A percentile compares a stretch with the other conserved stretches of the same genome.
These are phyloP conservation scores for Auricularia sp. DNA, from an alignment of 768 basidiomycete species.

Conservation along the genomic window DNA sequence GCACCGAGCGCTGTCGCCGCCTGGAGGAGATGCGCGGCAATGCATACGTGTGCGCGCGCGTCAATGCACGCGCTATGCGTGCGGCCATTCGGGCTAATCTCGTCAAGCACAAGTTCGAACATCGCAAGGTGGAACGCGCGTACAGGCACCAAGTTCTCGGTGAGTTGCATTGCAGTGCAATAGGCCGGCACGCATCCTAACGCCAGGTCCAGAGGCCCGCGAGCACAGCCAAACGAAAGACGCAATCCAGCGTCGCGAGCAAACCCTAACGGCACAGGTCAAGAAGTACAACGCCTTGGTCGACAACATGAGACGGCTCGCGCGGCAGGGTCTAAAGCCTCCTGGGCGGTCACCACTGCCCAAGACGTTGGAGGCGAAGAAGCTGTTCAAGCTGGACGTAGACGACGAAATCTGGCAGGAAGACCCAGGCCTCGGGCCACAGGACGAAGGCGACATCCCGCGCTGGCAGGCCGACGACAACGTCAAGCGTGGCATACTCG, in stretches of 20 bases:
- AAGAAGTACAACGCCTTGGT: neutral
- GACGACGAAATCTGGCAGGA: slow-evolving; percentile 1
- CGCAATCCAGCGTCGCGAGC: neutral
- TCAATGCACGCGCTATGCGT: neutral
- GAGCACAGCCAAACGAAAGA: neutral
- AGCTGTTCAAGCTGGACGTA: slow-evolving; percentile 1
- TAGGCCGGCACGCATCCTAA: too few species aligned
- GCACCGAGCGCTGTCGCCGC: neutral
- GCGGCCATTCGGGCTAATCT: neutral
- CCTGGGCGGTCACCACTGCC: neutral
- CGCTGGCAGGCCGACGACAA: neutral
- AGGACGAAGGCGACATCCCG: neutral
- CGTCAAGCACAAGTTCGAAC: neutral
- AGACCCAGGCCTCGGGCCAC: neutral
- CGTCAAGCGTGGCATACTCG: neutral
- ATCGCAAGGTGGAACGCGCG: neutral
- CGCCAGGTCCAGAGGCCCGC: neutral
- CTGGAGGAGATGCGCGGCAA: neutral
- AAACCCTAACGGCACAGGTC: neutral
- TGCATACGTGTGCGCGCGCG: neutral
- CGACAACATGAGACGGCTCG: neutral
- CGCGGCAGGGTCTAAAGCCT: neutral
- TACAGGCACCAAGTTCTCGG: neutral
- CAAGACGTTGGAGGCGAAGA: neutral
- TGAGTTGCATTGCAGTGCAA: neutral